phyloP scores from a whole-genome alignment of 768 basidiomycete genomes.

The Pisolithus marmoratus region DNA sequence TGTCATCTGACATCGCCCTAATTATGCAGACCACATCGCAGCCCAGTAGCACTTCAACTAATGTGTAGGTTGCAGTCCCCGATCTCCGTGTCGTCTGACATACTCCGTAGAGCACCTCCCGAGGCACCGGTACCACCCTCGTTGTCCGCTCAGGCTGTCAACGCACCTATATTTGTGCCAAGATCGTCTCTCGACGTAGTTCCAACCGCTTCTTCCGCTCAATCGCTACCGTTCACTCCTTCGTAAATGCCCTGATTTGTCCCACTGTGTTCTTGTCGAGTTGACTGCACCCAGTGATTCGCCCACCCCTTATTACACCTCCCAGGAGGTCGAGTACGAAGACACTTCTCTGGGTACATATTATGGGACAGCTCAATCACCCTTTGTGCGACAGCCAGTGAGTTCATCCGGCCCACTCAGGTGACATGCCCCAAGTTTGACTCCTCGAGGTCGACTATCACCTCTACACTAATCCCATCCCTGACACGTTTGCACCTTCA shows the following conservation, averaged over 20 bases:
- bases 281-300: conserved; percentile 18
- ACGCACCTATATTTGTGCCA: conserved; percentile 83
- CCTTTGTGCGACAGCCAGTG: conserved; percentile 66
- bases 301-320: conserved; percentile 23
- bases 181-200: conserved; percentile 54
- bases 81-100: conserved; percentile 1
- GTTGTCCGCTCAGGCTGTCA: conserved; percentile 61
- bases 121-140: conserved; percentile 39
- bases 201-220: conserved; percentile 25
- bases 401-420: conserved; percentile 11
- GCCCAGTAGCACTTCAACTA: conserved; percentile 5
- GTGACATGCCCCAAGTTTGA: background rate
- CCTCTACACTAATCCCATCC: conserved; percentile 73
- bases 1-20: conserved; percentile 6
- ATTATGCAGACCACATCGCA: conserved; percentile 18
- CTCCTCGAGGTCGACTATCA: conserved; percentile 78
- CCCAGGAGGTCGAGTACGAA: conserved; percentile 31
- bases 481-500: conserved; percentile 47
- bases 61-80: conserved; percentile 19
- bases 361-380: conserved; percentile 35
- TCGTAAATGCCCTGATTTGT: conserved; percentile 14
- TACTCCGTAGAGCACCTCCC: conserved; percentile 30
- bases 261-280: background rate
- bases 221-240: conserved; percentile 25
- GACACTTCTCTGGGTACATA: conserved; percentile 28